These are phyloP conservation scores for Colletotrichum incanum DNA, from an alignment of 2,329 filamentous ascomycete species.

Conservation along the genomic window DNA sequence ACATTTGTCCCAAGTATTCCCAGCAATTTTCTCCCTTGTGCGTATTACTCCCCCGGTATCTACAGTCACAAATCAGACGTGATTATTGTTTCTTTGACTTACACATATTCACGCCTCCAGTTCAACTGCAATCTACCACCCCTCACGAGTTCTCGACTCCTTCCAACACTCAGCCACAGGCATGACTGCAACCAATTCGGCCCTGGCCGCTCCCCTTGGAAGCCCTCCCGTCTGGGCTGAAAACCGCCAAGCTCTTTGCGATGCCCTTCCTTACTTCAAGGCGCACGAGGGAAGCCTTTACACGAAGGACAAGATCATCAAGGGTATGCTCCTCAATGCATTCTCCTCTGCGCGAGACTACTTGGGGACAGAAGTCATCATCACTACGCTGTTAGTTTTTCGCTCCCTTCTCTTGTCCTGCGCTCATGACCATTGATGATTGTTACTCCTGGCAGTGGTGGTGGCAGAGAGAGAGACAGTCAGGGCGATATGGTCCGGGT, in stretches of 20 bases:
- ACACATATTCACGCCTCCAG: neutral
- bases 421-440: conserved; percentile 29
- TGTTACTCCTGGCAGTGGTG: conserved; percentile 62
- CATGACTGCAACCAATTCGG: neutral
- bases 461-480: conserved; percentile 64
- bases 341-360: conserved; percentile 69
- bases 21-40: neutral
- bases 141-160: neutral
- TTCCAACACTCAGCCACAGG: neutral
- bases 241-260: conserved; percentile 72
- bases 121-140: neutral
- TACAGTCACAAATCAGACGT: neutral
- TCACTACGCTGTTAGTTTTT: conserved; percentile 71
- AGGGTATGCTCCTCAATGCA: conserved; percentile 73
- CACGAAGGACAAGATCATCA: conserved; percentile 62
- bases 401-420: neutral
- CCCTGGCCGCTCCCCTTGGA: conserved; percentile 2
- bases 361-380: conserved; percentile 73
- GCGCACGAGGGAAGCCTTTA: conserved; percentile 74
- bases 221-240: conserved; percentile 66
- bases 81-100: neutral
- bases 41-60: too few species aligned
- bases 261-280: conserved; percentile 75
- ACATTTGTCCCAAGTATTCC: neutral
- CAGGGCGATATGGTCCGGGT: conserved; percentile 63